Evolutionary conservation across 495 filamentous ascomycete genomes (phyloP).

Genomic region (Trypethelium eluteriae): DNA sequence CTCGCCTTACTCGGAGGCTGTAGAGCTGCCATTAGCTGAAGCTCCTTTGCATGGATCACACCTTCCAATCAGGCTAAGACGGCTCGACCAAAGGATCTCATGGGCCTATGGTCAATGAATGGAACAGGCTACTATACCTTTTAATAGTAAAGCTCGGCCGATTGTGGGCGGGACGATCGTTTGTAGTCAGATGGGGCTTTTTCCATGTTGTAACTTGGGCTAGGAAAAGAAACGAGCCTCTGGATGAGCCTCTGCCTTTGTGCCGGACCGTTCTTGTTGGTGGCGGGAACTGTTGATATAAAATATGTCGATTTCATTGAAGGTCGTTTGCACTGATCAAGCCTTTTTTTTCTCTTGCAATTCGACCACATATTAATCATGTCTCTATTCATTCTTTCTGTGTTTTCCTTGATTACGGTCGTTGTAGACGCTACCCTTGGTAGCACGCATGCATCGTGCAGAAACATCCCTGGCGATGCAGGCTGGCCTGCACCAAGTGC

Average conservation of each 20-base stretch:
- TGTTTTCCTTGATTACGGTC: neutral
- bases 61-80: too few relatives aligned
- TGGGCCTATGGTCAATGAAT: too few relatives aligned
- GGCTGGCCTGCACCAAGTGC: conserved; percentile 37
- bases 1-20: too few relatives aligned
- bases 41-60: too few relatives aligned
- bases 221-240: neutral
- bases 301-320: neutral
- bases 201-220: neutral
- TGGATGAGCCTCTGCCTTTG: neutral
- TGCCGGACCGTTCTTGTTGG: neutral
- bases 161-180: neutral
- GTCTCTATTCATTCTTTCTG: neutral
- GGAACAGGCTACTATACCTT: too few relatives aligned
- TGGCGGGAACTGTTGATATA: neutral
- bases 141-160: too few relatives aligned
- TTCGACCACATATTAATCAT: neutral
- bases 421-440: neutral
- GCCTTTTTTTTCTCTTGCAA: neutral
- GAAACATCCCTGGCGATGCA: conserved; percentile 18
- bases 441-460: neutral
- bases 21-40: too few relatives aligned
- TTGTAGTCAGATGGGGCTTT: neutral
- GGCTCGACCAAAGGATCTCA: too few relatives aligned
- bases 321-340: neutral